Percentiles rank a stretch among this genome's conserved stretches.
Evolutionary conservation across 768 basidiomycete genomes (phyloP).

Genomic region (Kondoa subrosea): DNA sequence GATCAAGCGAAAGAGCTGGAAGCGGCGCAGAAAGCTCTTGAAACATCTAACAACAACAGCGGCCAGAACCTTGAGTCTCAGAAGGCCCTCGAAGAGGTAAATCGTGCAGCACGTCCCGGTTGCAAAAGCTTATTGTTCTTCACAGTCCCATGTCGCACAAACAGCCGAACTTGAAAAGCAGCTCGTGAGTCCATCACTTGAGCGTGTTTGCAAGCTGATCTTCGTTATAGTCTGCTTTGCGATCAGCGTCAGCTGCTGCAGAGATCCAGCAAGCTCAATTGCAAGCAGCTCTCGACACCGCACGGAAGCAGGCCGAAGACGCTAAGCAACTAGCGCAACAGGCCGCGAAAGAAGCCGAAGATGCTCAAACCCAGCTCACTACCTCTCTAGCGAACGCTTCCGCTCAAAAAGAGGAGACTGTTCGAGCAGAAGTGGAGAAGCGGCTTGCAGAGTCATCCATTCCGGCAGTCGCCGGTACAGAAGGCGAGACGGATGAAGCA

Average conservation of each 20-base stretch:
- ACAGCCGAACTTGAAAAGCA: too few species aligned
- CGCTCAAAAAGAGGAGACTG: slow-evolving; percentile 11
- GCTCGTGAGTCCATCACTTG: too few species aligned
- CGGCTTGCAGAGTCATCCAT: slow-evolving; percentile 9
- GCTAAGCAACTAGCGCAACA: slow-evolving; percentile 29
- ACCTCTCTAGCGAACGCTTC: slow-evolving; percentile 25
- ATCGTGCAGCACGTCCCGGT: too few species aligned
- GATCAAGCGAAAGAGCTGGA: slow-evolving; percentile 26
- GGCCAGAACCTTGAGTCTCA: too few species aligned
- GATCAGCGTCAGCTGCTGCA: slow-evolving; percentile 30
- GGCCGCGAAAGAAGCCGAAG: slow-evolving; percentile 3
- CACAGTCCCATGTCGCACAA: too few species aligned
- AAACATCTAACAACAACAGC: too few species aligned
- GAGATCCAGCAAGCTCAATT: slow-evolving; percentile 30
- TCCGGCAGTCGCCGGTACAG: neutral
- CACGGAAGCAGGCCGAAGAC: slow-evolving; percentile 32
- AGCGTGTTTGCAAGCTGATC: too few species aligned
- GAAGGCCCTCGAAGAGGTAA: too few species aligned
- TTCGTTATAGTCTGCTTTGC: slow-evolving; percentile 34
- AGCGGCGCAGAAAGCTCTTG: slow-evolving; percentile 7
- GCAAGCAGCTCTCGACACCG: slow-evolving; percentile 29
- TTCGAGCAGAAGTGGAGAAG: slow-evolving; percentile 17
- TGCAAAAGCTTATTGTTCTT: too few species aligned
- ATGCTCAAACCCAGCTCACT: slow-evolving; percentile 35
- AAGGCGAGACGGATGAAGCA: neutral